Evolutionary conservation across 1,284 basidiomycete species (phyloP), one percentile per base, ranked within the genome.

Genomic region (Cystobasidium pallidum): DNA sequence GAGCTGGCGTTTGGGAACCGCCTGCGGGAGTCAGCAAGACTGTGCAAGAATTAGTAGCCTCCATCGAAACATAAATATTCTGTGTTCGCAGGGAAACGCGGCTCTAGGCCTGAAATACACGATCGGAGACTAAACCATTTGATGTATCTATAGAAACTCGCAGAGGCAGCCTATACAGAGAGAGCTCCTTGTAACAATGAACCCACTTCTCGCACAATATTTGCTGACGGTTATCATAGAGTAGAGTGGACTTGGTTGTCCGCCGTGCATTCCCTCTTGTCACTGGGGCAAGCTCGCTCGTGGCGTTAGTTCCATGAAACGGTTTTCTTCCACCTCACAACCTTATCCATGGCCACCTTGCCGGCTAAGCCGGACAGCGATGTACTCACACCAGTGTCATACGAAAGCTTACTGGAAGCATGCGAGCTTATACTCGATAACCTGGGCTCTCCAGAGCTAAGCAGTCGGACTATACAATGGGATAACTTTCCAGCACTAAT

Each of bases 1-100:
- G 58, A 43, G 58, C 58, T 45, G 58, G 58, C 10, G 21, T 61
- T 8, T 61, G 54, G 54, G 54, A 57, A n/a, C 36, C 54, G 13
- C 54, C 54, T 3, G 54, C 43, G 3, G 58, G 58, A 26, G 58
- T 47, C 58, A 61, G 58, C 21, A 39, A 61, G 21, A 61, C 58
- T 1, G 39, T 61, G 13, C 24, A 39, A 26, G 39, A 43, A 17
- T 21, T 61, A 15, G 24, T 61, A 36, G 43, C 43, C 10, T 43
- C 36, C 7, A 43, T 61, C 7, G 39, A 47, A 26, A 36, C 21
- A 39, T n/a, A n/a, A n/a, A n/a, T n/a, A n/a, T n/a, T n/a, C n/a
- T n/a, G n/a, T n/a, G n/a, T n/a, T n/a, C n/a, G n/a, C n/a, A n/a
- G n/a, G n/a, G n/a, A n/a, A n/a, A n/a, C n/a, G n/a, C n/a, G n/a